Conservation (phyloP, 1,139 yeast genomes). For the Hyphopichia burtonii region DNA sequence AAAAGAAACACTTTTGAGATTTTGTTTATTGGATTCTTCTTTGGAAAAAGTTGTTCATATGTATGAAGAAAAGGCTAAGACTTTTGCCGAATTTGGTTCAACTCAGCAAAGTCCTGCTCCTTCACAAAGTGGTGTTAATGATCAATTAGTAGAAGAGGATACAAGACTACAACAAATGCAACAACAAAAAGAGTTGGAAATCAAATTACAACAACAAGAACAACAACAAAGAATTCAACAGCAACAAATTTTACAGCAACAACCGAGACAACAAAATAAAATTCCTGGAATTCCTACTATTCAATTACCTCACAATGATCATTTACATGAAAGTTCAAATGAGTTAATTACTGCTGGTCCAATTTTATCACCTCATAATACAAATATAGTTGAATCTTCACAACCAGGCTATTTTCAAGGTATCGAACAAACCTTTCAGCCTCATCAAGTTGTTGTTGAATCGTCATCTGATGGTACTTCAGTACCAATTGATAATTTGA, state of each 20-base stretch:
- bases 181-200: not conserved
- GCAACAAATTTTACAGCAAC: not conserved
- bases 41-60: constrained; percentile 43
- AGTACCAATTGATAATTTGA: constrained; percentile 61
- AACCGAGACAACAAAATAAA: not conserved
- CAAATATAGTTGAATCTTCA: constrained; percentile 19
- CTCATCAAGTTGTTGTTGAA: constrained; percentile 70
- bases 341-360: constrained; percentile 57
- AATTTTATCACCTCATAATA: constrained; percentile 46
- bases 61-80: constrained; percentile 42
- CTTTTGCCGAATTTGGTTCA: constrained; percentile 9
- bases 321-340: constrained; percentile 48
- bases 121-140: constrained; percentile 11
- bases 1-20: constrained; percentile 42
- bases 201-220: not conserved
- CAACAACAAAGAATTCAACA: not conserved
- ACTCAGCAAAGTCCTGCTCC: constrained; percentile 23
- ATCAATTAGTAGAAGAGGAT: not conserved
- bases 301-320: constrained; percentile 16
- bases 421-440: constrained; percentile 38
- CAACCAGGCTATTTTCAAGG: constrained; percentile 21
- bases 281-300: not conserved
- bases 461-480: constrained; percentile 52
- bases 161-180: not conserved
- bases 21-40: constrained; percentile 44